Evolutionary conservation across 1,284 basidiomycete genomes (phyloP), one percentile per base, ranked within the genome.

Genomic region (Ganoderma sp.): DNA sequence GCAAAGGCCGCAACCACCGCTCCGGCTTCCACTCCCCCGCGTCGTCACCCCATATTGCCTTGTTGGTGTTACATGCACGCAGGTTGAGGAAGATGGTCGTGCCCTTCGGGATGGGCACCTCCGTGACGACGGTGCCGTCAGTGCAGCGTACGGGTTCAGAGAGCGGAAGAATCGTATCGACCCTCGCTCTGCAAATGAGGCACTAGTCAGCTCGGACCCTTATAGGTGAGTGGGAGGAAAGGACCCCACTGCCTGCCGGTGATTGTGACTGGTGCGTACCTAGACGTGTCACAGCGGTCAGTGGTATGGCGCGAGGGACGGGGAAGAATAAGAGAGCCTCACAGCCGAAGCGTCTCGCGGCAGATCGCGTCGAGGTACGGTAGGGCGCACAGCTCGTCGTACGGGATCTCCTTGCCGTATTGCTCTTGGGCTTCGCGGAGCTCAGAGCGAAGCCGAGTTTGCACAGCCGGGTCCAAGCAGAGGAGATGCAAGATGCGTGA

Each of bases 41-140:
- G 73, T 89, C 87, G 50, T 83, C 80, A 6, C 88, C 88, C 88
- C 88, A 90, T 3, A 88, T 76, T 2, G 79, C 76, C 68, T 80
- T 82, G 45, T 79, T 75, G 7, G 79, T 73, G 72, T 90, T 88
- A 57, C 87, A 72, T 0, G 79, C 76, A 1, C 81, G 68, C 17
- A 88, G 84, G 2, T 87, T 84, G 34, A 88, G 78, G n/a, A 83
- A 65, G 0, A 88, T 67, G 0, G 75, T 72, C 66, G 87, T 84
- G 5, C 85, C 87, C 71, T 85, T 84, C 34, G 75, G 71, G 10
- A 84, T 75, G 0, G 79, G 67, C 19, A 89, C 74, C 32, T 78
- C 77, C 43, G 80, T 74, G 2, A 84, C 77, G 0, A 73, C 65
- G 50, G 78, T 67, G 0, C 83, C 84, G 60, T 75, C 69, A 0